Percentiles rank a stretch among this genome's conserved stretches.
Evolutionary conservation across 2,329 filamentous ascomycete species (phyloP).

Genomic region (Monosporascus sp.): DNA sequence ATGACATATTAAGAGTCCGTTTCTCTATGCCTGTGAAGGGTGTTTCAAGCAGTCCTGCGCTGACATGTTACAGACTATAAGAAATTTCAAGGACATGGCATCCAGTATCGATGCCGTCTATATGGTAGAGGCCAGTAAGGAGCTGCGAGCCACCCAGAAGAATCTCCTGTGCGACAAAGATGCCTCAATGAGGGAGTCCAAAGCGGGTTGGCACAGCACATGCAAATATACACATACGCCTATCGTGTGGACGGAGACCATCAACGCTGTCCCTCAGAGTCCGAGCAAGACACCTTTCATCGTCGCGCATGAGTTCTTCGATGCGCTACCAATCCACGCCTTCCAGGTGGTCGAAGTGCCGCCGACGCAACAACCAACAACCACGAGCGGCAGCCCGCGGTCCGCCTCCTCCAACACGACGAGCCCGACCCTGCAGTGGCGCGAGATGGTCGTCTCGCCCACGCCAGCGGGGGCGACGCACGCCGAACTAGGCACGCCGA

Average conservation of each 20-base stretch:
- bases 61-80: conserved; percentile 58
- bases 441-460: conserved; percentile 73
- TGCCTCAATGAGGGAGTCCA: conserved; percentile 61
- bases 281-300: conserved; percentile 79
- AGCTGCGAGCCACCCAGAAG: conserved; percentile 72
- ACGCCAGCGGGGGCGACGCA: conserved; percentile 52
- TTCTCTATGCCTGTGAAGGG: background rate
- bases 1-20: conserved; percentile 83
- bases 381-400: conserved; percentile 40
- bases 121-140: conserved; percentile 86
- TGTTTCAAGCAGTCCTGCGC: background rate
- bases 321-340: conserved; percentile 91
- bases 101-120: conserved; percentile 81
- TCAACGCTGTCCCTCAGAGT: conserved; percentile 70
- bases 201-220: conserved; percentile 66
- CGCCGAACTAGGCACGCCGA: conserved; percentile 47
- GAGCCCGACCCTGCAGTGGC: conserved; percentile 57
- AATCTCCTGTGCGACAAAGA: conserved; percentile 72
- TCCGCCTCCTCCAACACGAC: conserved; percentile 36
- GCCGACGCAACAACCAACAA: conserved; percentile 33
- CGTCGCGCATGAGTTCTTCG: conserved; percentile 96
- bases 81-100: conserved; percentile 73
- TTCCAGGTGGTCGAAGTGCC: conserved; percentile 68
- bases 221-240: conserved; percentile 70
- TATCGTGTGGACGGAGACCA: conserved; percentile 88